Conservation (phyloP, 331 rosid species). For the Pyracantha coccinea region DNA sequence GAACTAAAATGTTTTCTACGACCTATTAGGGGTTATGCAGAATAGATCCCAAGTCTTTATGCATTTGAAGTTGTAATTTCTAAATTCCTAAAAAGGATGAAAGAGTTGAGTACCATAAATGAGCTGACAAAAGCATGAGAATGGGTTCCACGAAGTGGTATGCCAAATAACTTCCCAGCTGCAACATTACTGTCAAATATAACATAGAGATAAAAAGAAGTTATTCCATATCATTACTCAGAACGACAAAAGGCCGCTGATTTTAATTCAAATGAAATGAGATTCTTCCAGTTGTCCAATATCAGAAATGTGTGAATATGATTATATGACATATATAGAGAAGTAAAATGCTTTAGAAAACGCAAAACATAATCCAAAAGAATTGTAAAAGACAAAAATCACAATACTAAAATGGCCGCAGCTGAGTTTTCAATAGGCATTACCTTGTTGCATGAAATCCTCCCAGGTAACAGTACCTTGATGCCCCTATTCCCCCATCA, state of each 20-base stretch:
- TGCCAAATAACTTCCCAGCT: constrained; percentile 83
- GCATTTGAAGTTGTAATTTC: background rate
- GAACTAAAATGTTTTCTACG: background rate
- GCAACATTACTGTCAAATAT: constrained; percentile 65
- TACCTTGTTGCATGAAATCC: constrained; percentile 99
- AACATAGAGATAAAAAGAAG: constrained; percentile 11
- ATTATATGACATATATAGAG: background rate
- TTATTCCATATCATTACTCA: constrained; percentile 10
- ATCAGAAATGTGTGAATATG: background rate
- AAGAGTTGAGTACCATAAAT: constrained; percentile 48
- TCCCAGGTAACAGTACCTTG: constrained; percentile 93
- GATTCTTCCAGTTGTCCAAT: background rate
- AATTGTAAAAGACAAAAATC: background rate
- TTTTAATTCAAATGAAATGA: background rate
- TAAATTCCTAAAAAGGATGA: constrained; percentile 7
- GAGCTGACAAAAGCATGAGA: constrained; percentile 99
- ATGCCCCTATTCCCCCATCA: constrained; percentile 93
- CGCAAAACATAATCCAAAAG: background rate
- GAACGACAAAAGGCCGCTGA: constrained; percentile 1
- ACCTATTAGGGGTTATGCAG: background rate
- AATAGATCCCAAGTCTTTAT: background rate
- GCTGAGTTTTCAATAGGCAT: background rate
- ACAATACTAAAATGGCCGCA: background rate
- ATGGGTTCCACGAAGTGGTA: constrained; percentile 94
- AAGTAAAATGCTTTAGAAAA: background rate